Evolutionary conservation across 805 yeast species (phyloP), one percentile per base, ranked within the genome.

Genomic region (Starmerella apis): DNA sequence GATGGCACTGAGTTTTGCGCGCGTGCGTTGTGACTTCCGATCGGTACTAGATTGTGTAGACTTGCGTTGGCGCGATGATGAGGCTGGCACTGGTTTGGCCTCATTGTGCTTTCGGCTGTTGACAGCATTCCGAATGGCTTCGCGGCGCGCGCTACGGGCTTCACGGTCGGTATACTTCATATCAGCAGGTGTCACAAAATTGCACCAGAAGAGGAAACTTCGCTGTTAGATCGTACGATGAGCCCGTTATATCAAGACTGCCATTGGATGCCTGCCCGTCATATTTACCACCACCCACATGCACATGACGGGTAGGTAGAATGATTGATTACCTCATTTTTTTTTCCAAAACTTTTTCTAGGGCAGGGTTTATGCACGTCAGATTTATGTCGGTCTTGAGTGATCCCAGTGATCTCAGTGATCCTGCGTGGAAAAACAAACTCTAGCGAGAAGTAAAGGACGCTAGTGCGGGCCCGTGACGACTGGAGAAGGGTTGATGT

Each of bases 61-160:
- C 19, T n/a, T 22, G 4, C 18, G 32, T 16, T 13, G 31, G 31
- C 31, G 31, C 31, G 31, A 9, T 9, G 11, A 13, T 13, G 31
- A 27, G 11, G 31, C 31, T 13, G 31, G 31, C 31, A 27, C 31
- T 9, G 31, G 31, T 13, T 27, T 27, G 31, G 9, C 13, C 11
- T 27, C 31, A 9, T 27, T 27, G 31, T 27, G 10, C 20, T 4
- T 7, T 13, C 19, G 10, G 16, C 22, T 10, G 25, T 10, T 10
- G 16, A 27, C 39, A 16, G 32, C 19, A 20, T 22, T 36, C 18
- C 48, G 48, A 24, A 52, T n/a, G 11, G 55, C 55, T 32, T 52
- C 55, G 16, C 52, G 49, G 33, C 52, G 47, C 8, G 55, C 55
- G 31, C 55, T 52, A 3, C 55, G 49, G 8, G 39, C 39, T 5